Base-by-base conservation (phyloP, 2,329 filamentous ascomycete species). In the Spiromastix sp. region DNA sequence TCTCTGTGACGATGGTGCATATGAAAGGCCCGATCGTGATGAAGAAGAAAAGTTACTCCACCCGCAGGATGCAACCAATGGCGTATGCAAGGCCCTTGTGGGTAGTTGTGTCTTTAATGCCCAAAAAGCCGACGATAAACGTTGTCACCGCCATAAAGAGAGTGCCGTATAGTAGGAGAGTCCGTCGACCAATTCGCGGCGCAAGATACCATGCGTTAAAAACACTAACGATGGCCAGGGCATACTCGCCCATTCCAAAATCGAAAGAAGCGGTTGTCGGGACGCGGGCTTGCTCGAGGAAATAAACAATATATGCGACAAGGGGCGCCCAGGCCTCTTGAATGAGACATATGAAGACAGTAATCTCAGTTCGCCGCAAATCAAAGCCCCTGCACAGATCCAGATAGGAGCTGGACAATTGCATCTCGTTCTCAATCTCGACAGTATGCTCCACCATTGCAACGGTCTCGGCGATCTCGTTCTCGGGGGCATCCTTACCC, bases 11-110 rank as follows among this genome's bases (percentile, higher is more conserved):
- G 12, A 74, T 50, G 1, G 63, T 65, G 46, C 72, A 74, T 12
- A 64, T 70, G 2, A 74, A 63, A 0, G 70, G 70, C 0, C 71
- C 72, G 15, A 74, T 62, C 4, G 67, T 67, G 40, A 67, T 63
- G 53, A 70, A 68, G 50, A 74, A 74, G 7, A 67, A 55, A 35
- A 72, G 68, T 0, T 67, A 70, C 44, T 68, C 72, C 25, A 70
- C 49, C 27, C 75, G 59, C 3, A 74, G 55, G 47, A 74, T 51
- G 2, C 62, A 58, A 2, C 68, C 71, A 2, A 41, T 60, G 45
- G 51, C 49, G 52, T 52, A 59, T 24, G 59, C 59, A 0, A 46
- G 35, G 18, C 43, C 42, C 6, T 51, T 48, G 2, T 43, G 47
- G 1, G 41, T 34, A 2, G 45, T 37, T 1, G 38, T 34, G 25